Conservation (phyloP, 495 filamentous ascomycete genomes). For the Neurospora hispaniola region DNA sequence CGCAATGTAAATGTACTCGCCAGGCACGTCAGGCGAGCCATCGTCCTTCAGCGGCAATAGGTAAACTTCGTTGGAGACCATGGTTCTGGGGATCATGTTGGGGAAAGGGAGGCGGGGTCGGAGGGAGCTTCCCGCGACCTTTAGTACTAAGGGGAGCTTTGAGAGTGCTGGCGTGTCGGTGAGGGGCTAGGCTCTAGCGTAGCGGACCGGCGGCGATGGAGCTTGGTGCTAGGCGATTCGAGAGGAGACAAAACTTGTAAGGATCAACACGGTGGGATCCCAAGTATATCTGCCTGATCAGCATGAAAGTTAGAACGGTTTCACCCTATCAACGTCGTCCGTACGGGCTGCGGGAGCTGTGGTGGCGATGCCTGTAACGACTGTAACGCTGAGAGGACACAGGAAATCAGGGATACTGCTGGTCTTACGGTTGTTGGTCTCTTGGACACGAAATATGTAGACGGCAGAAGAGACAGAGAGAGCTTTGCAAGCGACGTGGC, state of each 20-base stretch:
- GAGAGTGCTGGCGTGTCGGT: neutral
- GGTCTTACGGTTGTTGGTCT: neutral
- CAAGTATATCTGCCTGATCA: neutral
- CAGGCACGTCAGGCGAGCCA: constrained; percentile 81
- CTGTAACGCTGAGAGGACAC: neutral
- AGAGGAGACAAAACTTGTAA: constrained; percentile 3
- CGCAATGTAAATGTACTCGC: constrained; percentile 83
- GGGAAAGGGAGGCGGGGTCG: neutral
- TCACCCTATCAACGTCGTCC: neutral
- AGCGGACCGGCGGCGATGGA: neutral
- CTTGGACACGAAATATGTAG: neutral
- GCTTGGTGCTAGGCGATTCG: constrained; percentile 1
- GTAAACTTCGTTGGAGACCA: constrained; percentile 60
- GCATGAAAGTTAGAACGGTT: neutral
- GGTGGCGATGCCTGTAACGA: neutral
- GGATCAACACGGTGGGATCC: neutral
- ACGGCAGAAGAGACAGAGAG: neutral
- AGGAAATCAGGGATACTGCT: neutral
- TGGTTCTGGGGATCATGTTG: constrained; percentile 40
- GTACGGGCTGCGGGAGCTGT: neutral
- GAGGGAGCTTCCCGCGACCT: neutral
- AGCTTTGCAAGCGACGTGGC: neutral
- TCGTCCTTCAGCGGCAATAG: constrained; percentile 81
- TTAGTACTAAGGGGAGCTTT: neutral
- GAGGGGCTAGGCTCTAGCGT: neutral